phyloP scores from a whole-genome alignment of 2,329 filamentous ascomycete genomes.

The Calonectria honghensis region DNA sequence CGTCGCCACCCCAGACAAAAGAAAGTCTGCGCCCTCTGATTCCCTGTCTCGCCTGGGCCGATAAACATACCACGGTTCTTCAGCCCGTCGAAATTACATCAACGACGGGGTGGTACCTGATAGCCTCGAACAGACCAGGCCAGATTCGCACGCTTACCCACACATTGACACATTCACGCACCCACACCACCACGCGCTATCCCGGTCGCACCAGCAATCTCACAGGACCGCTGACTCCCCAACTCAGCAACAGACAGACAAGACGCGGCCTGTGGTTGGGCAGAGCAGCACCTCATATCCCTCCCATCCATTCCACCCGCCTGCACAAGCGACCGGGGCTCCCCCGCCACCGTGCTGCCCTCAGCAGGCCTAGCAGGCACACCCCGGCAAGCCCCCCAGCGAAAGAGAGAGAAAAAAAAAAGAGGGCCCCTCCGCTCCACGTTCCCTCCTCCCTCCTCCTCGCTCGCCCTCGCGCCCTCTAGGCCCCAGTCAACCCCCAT shows the following conservation, averaged over 20 bases:
- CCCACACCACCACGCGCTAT: slow-evolving; percentile 49
- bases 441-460: slow-evolving; percentile 45
- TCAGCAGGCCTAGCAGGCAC: slow-evolving; percentile 37
- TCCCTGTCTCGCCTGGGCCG: slow-evolving; percentile 35
- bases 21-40: slow-evolving; percentile 4
- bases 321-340: slow-evolving; percentile 33
- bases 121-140: slow-evolving; percentile 24
- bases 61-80: slow-evolving; percentile 31
- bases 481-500: slow-evolving; percentile 46
- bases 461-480: slow-evolving; percentile 42
- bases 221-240: slow-evolving; percentile 51
- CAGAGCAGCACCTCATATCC: slow-evolving; percentile 49
- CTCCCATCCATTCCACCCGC: slow-evolving; percentile 44
- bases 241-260: slow-evolving; percentile 55
- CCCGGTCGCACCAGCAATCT: slow-evolving; percentile 43
- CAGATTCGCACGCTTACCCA: slow-evolving; percentile 23
- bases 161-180: slow-evolving; percentile 40
- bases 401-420: slow-evolving; percentile 29
- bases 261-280: slow-evolving; percentile 50
- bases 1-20: slow-evolving; percentile 5
- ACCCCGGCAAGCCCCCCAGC: slow-evolving; percentile 25
- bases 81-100: slow-evolving; percentile 36
- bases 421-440: slow-evolving; percentile 47
- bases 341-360: slow-evolving; percentile 38
- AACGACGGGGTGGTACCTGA: slow-evolving; percentile 28